Base-by-base conservation (phyloP, 192 early-diverging fungal species). In the Ramicandelaber brevisporus region DNA sequence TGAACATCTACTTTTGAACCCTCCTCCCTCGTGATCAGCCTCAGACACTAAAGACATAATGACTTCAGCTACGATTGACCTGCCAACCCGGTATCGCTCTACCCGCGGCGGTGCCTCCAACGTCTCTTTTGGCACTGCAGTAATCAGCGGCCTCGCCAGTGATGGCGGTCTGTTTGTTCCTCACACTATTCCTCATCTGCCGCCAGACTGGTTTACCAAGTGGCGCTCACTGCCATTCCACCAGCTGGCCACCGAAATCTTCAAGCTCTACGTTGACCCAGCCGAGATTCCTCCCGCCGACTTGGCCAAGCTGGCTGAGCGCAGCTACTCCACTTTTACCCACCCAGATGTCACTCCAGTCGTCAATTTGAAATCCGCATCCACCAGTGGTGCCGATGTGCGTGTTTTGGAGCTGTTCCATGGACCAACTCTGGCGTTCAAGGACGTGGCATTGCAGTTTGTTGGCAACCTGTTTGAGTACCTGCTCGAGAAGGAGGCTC, bases 391-490 rank as follows among this genome's bases (percentile, higher is more conserved):
- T 2, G 28, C 31, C n/a, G 37, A 33, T 27, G 40, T 37, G 21
- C 40, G 46, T 25, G 49, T 77, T 5, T 61, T 97, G 34, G 88
- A 97, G 53, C 67, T 97, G 26, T 89, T 85, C 68, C 84, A 89
- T 36, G 90, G 88, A 4, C 88, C 88, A 6, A 97, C 88, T 1
- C 89, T 88, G 56, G 90, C 86, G 5, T 97, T 97, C 63, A 97
- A 97, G 53, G 90, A 97, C 40, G 86, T 93, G 27, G 90, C 88
- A 4, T 57, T 93, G 39, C 90, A 97, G 59, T 78, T 88, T 39
- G 53, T 90, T 16, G 90, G 90, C 17, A 93, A 97, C 61, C 51
- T 93, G 50, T 97, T 97, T 41, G 86, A 97, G 59, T 97, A 77
- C 59, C 89, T 97, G 53, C 67, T 97, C 21, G 64, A 66, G 36